A percentile compares a stretch with the other conserved stretches of the same genome.
phyloP scores from a whole-genome alignment of 345 rosid genomes.

The Balakata baccata region DNA sequence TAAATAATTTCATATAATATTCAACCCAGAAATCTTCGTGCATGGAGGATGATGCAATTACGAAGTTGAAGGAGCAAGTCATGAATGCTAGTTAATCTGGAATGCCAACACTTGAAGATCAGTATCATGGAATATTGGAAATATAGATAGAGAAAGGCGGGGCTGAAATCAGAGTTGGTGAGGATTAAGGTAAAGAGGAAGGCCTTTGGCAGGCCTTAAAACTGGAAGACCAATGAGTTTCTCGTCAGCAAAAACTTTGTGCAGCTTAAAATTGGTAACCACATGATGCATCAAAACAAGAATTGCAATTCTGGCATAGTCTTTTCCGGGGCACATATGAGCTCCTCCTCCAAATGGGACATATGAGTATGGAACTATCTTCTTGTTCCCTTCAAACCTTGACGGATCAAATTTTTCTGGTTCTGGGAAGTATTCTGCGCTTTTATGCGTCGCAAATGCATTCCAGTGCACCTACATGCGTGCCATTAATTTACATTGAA shows the following conservation, averaged over 20 bases:
- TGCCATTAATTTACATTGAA: background rate
- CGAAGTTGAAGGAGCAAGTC: too few relatives aligned
- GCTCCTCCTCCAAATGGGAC: slow-evolving; percentile 23
- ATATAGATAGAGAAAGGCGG: too few relatives aligned
- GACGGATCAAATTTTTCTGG: slow-evolving; percentile 16
- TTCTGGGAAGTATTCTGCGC: slow-evolving; percentile 9
- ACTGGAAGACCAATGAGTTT: slow-evolving; percentile 12
- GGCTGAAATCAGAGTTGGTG: background rate
- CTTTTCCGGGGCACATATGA: slow-evolving; percentile 25
- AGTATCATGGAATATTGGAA: too few relatives aligned
- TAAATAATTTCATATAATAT: too few relatives aligned
- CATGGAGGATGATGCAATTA: too few relatives aligned
- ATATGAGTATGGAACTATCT: slow-evolving; percentile 16
- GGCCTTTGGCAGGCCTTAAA: slow-evolving; percentile 16
- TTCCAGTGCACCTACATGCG: slow-evolving; percentile 12
- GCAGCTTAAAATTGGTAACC: slow-evolving; percentile 14
- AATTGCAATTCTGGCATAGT: slow-evolving; percentile 18
- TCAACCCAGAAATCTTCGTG: too few relatives aligned
- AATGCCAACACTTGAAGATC: background rate
- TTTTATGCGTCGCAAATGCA: slow-evolving; percentile 13
- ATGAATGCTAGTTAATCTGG: too few relatives aligned
- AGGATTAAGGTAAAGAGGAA: slow-evolving; percentile 10
- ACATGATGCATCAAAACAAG: slow-evolving; percentile 18
- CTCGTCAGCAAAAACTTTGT: slow-evolving; percentile 18
- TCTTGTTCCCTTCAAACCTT: slow-evolving; percentile 11